Base-by-base conservation (phyloP, 495 filamentous ascomycete genomes). In the Thermochaetoides thermophila region DNA sequence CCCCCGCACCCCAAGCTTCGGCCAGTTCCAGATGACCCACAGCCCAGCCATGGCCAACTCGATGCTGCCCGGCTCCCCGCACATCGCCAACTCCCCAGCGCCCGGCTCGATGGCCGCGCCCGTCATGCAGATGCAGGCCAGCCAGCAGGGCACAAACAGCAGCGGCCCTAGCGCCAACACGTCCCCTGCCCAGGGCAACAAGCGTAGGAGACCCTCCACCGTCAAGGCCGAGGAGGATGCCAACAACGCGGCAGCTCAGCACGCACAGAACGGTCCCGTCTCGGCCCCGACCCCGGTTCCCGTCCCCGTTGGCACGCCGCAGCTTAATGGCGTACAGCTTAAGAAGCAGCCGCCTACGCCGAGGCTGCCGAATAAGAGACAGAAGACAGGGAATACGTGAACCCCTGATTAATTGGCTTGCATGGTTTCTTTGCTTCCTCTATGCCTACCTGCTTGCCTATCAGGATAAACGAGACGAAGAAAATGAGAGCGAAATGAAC, bases 131-230 rank as follows among this genome's bases (percentile, higher is more conserved):
- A 56, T 71, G 13, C 77, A 81, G 40, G 78, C 75, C 36, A 81
- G 74, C 43, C 76, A 81, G 52, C 76, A 81, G 44, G 76, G 76
- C 18, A 71, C 69, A 21, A 69, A 63, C 38, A 78, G 68, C n/a
- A 75, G 76, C 39, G 78, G 69, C 1, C 73, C 74, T 3, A 86
- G 80, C 43, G 78, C 81, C 5, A 91, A 82, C 49, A 87, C 85
- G 3, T 91, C 84, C 33, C 85, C 85, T 7, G 80, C 77, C 34
- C 73, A 76, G 20, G 75, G 68, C 29, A 79, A 76, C 49, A 86
- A 89, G 57, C 73, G 83, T 37, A 67, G 85, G 35, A 63, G 83
- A 25, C 62, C 76, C 7, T 85, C 81, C 38, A 72, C 72, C 3
- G 78, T 87, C 31, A 89, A 91, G 60, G 60, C 66, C 22, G 84